phyloP scores from a whole-genome alignment of 1,284 basidiomycete genomes.

The Microbotryomycetes sp. region DNA sequence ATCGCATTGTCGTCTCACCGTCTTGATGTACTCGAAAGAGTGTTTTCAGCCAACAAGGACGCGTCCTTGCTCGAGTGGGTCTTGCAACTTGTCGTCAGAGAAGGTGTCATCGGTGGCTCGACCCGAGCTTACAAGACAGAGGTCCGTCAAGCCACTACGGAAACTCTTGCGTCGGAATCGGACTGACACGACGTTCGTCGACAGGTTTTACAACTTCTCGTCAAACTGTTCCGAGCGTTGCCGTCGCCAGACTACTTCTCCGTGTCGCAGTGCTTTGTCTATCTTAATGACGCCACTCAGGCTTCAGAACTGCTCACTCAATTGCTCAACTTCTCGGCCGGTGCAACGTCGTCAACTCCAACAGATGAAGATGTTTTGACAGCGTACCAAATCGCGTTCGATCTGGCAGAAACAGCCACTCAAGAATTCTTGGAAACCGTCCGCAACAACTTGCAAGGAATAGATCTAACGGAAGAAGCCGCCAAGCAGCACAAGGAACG shows the following conservation, averaged over 20 bases:
- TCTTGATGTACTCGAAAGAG: constrained; percentile 69
- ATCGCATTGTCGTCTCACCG: constrained; percentile 84
- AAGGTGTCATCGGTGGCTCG: constrained; percentile 23
- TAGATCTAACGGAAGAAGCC: constrained; percentile 45
- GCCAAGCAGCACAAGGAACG: constrained; percentile 62
- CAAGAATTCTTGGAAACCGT: constrained; percentile 82
- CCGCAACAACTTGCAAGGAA: constrained; percentile 19
- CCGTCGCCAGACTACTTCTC: constrained; percentile 63
- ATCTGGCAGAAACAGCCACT: constrained; percentile 82
- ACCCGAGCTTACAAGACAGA: constrained; percentile 62
- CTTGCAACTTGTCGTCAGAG: constrained; percentile 53
- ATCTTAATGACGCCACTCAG: constrained; percentile 67
- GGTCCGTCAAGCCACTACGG: constrained; percentile 47
- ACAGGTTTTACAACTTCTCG: constrained; percentile 52
- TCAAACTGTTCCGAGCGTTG: constrained; percentile 71
- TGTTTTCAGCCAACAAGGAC: constrained; percentile 53
- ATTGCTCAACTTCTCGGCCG: constrained; percentile 48
- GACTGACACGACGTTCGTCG: constrained; percentile 40
- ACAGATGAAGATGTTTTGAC: constrained; percentile 57
- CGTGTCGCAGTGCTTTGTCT: constrained; percentile 80
- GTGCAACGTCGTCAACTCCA: background rate
- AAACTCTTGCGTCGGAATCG: constrained; percentile 52
- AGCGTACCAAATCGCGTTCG: constrained; percentile 90
- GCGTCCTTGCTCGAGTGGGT: constrained; percentile 75
- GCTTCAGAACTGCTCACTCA: constrained; percentile 64